Evolutionary conservation across 106 monocot species (phyloP), one percentile per base, ranked within the genome.

Genomic region (Allium fistulosum): DNA sequence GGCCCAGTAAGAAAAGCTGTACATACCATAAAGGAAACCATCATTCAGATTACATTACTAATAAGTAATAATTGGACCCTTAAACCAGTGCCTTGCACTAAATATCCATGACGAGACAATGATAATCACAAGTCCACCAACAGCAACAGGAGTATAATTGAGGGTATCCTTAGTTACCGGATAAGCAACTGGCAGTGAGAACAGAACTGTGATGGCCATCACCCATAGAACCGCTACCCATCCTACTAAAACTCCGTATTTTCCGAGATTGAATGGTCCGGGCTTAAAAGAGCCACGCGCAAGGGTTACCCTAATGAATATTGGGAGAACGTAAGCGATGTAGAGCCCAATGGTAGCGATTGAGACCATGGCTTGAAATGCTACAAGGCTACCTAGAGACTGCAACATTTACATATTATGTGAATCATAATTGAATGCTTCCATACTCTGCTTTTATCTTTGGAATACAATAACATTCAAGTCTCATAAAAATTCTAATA

Each of bases 151-250:
- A 17, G 94, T 90, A 78, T 90, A 94, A 76, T 90, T 94, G 62
- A 90, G 80, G 14, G 82, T 94, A 57, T 90, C 90, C 63, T 79
- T 76, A 3, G 81, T 79, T 64, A 95, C 17, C 15, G 94, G 94
- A 67, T 91, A 95, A 14, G 87, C 75, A 9, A 95, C 85, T 0
- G 94, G 88, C 52, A 91, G 75, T 12, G 94, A 95, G 75, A 95
- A 95, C 14, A 95, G 70, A 26, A 94, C 77, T 1, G 91, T 88
- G 75, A 95, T 91, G 49, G 81, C 85, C 15, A 59, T 45, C 1
- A 88, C 91, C 94, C 94, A 95, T 8, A 91, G 70, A 49, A 95
- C 91, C 4, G 95, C 85, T 7, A 85, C 26, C 85, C 83, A 85
- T 11, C 91, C 91, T 7, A 88, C 75, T 10, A 83, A 6, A 17